Evolutionary conservation across 2,329 filamentous ascomycete species (phyloP), one percentile per base, ranked within the genome.

Genomic region (Colletotrichum salicis): DNA sequence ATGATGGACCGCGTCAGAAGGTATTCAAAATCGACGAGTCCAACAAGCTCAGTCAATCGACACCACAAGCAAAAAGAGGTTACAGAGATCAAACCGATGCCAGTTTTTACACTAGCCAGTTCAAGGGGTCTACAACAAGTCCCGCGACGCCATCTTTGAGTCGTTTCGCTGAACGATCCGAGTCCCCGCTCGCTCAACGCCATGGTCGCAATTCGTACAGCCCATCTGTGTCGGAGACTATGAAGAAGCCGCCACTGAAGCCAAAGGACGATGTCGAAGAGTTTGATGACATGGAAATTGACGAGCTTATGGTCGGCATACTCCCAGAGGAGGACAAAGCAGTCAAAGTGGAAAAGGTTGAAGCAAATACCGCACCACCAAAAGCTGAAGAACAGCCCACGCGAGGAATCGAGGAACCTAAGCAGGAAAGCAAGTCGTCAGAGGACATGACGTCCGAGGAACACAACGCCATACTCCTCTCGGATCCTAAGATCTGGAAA

Each of bases 381-480:
- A 48, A 19, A 13, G 6, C 15, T 15, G 55, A 33, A 15, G 45
- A 70, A 33, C 61, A 45, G n/a, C 27, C 15, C 15, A 71, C 52
- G 52, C 29, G 19, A 35, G 61, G 63, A 67, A 73, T 13, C 73
- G 77, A 72, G 33, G 67, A 54, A 22, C n/a, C 12, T 10, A 69
- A 69, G 41, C 35, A 31, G 33, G 61, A 64, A 66, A 72, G 13
- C 72, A 77, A 72, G 31, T 79, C 77, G 67, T 74, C 78, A 0
- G 82, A 95, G 81, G 95, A 93, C 0, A 82, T 96, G 84, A 97
- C 94, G 0, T 93, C 96, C 0, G 96, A 99, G 81, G 93, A 98
- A 78, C 95, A 98, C 81, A 99, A 98, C 78, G 93, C 94, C 11
- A 85, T 93, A 71, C 86, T 98, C 1, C 86, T 99, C 4, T 90